phyloP scores from a whole-genome alignment of 805 yeast genomes.

The Isabelozyma heimii region DNA sequence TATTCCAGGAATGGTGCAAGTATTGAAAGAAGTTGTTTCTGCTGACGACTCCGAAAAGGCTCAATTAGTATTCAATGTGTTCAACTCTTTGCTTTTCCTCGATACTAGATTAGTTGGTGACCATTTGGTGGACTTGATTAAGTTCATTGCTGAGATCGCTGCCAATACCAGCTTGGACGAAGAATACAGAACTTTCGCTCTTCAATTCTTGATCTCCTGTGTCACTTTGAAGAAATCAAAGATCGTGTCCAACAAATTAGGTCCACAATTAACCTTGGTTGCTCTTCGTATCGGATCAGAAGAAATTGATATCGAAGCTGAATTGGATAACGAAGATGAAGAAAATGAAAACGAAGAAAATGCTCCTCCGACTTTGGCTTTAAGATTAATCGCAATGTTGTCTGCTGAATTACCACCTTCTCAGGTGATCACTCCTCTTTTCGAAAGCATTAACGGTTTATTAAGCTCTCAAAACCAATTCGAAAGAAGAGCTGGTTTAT shows the following conservation, averaged over 20 bases:
- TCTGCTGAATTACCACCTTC: conserved; percentile 87
- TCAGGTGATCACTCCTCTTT: conserved; percentile 80
- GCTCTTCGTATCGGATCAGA: conserved; percentile 79
- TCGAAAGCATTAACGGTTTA: conserved; percentile 59
- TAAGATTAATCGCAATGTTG: conserved; percentile 74
- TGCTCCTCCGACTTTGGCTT: conserved; percentile 71
- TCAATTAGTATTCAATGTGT: conserved; percentile 74
- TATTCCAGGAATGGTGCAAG: conserved; percentile 79
- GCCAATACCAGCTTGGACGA: conserved; percentile 64
- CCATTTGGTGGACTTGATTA: conserved; percentile 63
- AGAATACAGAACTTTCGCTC: conserved; percentile 78
- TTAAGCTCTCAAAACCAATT: conserved; percentile 58
- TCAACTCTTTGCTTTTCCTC: conserved; percentile 73
- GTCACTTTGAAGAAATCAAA: conserved; percentile 79
- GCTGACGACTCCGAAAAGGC: conserved; percentile 72
- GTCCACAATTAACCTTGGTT: conserved; percentile 71
- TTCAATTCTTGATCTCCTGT: conserved; percentile 79
- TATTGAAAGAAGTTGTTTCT: conserved; percentile 69
- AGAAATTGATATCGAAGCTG: conserved; percentile 70
- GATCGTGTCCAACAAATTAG: conserved; percentile 75
- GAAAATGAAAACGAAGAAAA: conserved; percentile 93
- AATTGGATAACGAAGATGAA: conserved; percentile 75
- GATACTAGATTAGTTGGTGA: conserved; percentile 81
- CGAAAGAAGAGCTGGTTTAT: conserved; percentile 84
- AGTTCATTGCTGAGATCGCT: conserved; percentile 75